A percentile compares a stretch with the other conserved stretches of the same genome.
Evolutionary conservation across 2,329 filamentous ascomycete genomes (phyloP).

Genomic region (Epicoccum sorghinum): DNA sequence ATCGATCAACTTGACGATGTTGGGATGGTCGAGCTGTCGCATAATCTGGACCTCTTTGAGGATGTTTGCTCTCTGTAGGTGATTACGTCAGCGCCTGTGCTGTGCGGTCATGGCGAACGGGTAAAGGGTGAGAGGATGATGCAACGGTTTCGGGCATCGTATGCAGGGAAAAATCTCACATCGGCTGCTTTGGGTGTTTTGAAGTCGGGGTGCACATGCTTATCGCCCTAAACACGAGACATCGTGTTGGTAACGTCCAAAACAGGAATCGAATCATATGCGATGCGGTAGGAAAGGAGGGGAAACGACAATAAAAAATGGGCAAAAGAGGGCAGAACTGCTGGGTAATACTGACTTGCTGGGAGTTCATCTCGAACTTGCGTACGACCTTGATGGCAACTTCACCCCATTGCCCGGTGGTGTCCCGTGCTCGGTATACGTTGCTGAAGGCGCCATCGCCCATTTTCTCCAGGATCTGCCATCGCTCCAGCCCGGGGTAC

Average conservation of each 20-base stretch:
- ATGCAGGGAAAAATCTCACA: constrained; percentile 67
- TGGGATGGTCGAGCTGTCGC: constrained; percentile 94
- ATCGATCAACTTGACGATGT: constrained; percentile 91
- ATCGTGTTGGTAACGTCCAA: constrained; percentile 57
- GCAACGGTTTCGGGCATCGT: constrained; percentile 39
- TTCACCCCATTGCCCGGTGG: constrained; percentile 72
- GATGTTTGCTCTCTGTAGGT: constrained; percentile 85
- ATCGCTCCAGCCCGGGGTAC: constrained; percentile 85
- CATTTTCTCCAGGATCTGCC: constrained; percentile 93
- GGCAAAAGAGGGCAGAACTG: constrained; percentile 34
- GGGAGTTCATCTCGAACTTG: constrained; percentile 98
- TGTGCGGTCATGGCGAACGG: constrained; percentile 27
- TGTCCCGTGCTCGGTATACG: constrained; percentile 88
- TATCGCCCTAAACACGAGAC: constrained; percentile 72
- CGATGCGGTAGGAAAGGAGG: constrained; percentile 37
- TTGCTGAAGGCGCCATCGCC: constrained; percentile 99
- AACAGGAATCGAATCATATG: constrained; percentile 26
- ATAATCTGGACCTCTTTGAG: constrained; percentile 99
- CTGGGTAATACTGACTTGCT: constrained; percentile 77
- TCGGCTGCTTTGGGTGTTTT: constrained; percentile 92
- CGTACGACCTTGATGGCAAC: constrained; percentile 98
- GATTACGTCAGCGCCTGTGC: constrained; percentile 51
- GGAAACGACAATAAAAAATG: constrained; percentile 38
- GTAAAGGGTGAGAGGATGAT: constrained; percentile 30
- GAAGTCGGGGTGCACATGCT: constrained; percentile 94